Percentiles rank a stretch among this genome's conserved stretches.
These are phyloP conservation scores for Penstemon eatonii DNA, from an alignment of 257 asterid genomes.

Conservation along the genomic window DNA sequence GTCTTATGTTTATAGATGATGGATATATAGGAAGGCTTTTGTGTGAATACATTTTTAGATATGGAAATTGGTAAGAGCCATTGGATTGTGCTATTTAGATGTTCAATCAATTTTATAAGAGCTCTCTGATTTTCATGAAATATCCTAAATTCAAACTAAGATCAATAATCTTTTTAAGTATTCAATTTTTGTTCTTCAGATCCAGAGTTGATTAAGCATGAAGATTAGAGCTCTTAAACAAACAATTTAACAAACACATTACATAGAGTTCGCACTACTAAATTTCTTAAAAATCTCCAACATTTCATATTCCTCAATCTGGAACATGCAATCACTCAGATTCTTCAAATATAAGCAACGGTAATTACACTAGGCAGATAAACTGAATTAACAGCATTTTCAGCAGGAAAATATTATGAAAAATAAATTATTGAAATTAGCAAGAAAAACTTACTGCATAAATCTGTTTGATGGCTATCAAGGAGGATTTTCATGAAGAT, in stretches of 20 bases:
- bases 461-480: conserved; percentile 16
- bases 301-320: not conserved
- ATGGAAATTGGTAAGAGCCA: no score
- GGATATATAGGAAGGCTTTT: not conserved
- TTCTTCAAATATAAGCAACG: not conserved
- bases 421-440: no score
- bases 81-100: no score
- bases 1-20: not conserved
- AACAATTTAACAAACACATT: conserved; percentile 19
- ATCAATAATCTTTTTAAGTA: not conserved
- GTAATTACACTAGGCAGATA: no score
- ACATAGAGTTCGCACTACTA: not conserved
- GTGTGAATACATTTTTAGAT: no score
- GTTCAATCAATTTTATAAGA: no score
- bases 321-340: conserved; percentile 19
- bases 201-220: conserved; percentile 2
- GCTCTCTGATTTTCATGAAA: no score
- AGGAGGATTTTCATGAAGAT: conserved; percentile 8
- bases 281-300: conserved; percentile 1
- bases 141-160: not conserved
- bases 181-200: not conserved
- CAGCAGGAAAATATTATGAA: not conserved
- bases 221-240: not conserved
- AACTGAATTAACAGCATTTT: not conserved
- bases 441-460: conserved; percentile 10